phyloP scores from a whole-genome alignment of 306 rosid genomes.

The Notholithocarpus densiflorus region DNA sequence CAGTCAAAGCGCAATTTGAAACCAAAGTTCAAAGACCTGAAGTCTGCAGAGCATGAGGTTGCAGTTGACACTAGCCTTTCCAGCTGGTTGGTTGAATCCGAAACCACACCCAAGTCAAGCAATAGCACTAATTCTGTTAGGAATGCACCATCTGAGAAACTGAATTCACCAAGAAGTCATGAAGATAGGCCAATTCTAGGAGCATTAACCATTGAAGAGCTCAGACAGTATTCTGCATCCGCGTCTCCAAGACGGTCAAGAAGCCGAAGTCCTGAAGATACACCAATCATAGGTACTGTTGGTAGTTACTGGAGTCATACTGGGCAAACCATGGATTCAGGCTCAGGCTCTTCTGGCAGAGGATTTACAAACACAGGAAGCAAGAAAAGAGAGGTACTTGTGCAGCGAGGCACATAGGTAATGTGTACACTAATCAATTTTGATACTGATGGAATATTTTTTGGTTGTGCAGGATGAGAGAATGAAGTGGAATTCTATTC shows the following conservation, averaged over 20 bases:
- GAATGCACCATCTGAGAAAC: slow-evolving; percentile 29
- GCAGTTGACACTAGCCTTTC: slow-evolving; percentile 77
- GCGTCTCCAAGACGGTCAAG: slow-evolving; percentile 32
- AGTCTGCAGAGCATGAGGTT: slow-evolving; percentile 25
- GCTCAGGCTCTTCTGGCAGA: slow-evolving; percentile 22
- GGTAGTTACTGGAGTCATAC: slow-evolving; percentile 80
- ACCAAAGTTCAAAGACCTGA: slow-evolving; percentile 12
- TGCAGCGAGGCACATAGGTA: not conserved
- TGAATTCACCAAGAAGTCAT: slow-evolving; percentile 24
- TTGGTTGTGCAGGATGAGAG: slow-evolving; percentile 36
- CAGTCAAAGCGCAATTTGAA: slow-evolving; percentile 18
- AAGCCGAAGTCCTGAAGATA: slow-evolving; percentile 49
- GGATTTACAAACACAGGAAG: slow-evolving; percentile 14
- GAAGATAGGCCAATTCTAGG: slow-evolving; percentile 63
- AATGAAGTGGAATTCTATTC: slow-evolving; percentile 23
- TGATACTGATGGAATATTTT: not conserved
- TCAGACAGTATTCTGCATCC: slow-evolving; percentile 33
- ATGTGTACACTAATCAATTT: not conserved
- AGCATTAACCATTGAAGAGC: slow-evolving; percentile 53
- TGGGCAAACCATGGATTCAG: slow-evolving; percentile 40
- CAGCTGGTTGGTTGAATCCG: slow-evolving; percentile 73
- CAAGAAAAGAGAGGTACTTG: slow-evolving; percentile 26
- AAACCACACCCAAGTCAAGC: slow-evolving; percentile 35
- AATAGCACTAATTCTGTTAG: slow-evolving; percentile 31
- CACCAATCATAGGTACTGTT: slow-evolving; percentile 61